Evolutionary conservation across 345 rosid genomes (phyloP), one percentile per base, ranked within the genome.

Genomic region (Arabidopsis thaliana): DNA sequence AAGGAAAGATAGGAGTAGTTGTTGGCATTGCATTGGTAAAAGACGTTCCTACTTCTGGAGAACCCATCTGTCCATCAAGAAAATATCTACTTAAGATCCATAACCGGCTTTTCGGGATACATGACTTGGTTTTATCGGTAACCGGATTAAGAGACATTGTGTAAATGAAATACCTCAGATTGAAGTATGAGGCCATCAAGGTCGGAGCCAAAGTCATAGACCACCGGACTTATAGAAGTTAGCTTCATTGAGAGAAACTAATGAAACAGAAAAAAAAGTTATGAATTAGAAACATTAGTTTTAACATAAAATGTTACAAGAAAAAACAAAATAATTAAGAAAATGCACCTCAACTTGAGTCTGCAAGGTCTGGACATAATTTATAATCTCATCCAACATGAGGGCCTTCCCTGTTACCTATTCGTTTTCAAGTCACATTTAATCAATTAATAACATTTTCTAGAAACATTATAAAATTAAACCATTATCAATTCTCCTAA

Each of bases 301-400:
- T 22, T 1, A 14, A 41, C 14, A 6, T 55, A 22, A 55, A 69
- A 36, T 7, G 59, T 14, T 16, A 32, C 9, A 45, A 23, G 49
- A 60, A 53, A 8, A 11, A 52, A 16, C 20, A 55, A n/a, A 16
- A 20, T 2, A 22, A 24, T 25, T 2, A 16, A 58, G 0, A 50
- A 75, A 36, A 22, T 49, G 62, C 57, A 87, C 96, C 92, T 89
- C 91, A 16, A 89, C 93, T 87, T 87, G 96, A 78, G 70, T 84
- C 40, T 89, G 91, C 11, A 89, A 76, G 56, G 90, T 84, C 73
- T 86, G 88, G 2, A 89, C 89, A 84, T 89, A 89, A 61, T 89
- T 89, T 72, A 89, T 89, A 37, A 90, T 88, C 75, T 90, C 96
- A 84, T 90, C 96, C 87, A 90, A 83, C 87, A 90, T 83, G 44